Conservation (phyloP, 2,329 filamentous ascomycete genomes). For the Aspergillus sp. region DNA sequence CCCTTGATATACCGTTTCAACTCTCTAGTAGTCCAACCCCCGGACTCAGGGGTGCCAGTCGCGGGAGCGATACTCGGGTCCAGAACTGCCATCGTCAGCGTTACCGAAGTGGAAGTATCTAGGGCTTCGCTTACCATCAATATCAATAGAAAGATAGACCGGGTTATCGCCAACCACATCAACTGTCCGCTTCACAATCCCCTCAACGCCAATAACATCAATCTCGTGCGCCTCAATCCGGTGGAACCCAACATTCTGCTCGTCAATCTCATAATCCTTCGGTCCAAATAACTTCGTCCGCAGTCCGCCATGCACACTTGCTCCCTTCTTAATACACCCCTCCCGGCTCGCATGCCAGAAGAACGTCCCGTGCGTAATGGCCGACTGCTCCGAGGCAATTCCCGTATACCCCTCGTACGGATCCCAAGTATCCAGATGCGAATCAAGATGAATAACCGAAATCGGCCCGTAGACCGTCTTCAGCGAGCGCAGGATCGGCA, state of each 20-base stretch:
- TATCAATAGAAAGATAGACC: slow-evolving; percentile 34
- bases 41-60: slow-evolving; percentile 27
- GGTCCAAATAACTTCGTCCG: slow-evolving; percentile 24
- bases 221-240: slow-evolving; percentile 27
- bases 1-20: slow-evolving; percentile 21
- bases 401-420: slow-evolving; percentile 25
- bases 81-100: slow-evolving; percentile 13
- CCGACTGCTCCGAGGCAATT: slow-evolving; percentile 21
- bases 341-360: slow-evolving; percentile 28
- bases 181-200: slow-evolving; percentile 20
- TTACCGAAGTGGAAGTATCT: not conserved
- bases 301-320: slow-evolving; percentile 26
- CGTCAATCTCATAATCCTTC: slow-evolving; percentile 27
- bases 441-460: slow-evolving; percentile 29
- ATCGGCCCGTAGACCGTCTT: slow-evolving; percentile 24
- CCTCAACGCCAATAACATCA: slow-evolving; percentile 24
- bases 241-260: slow-evolving; percentile 21
- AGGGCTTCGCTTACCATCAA: slow-evolving; percentile 21
- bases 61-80: slow-evolving; percentile 35
- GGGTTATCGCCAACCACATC: slow-evolving; percentile 20
- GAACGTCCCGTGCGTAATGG: slow-evolving; percentile 28
- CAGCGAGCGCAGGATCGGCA: slow-evolving; percentile 26
- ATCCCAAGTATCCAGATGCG: slow-evolving; percentile 31
- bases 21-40: slow-evolving; percentile 24
- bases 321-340: slow-evolving; percentile 24